Base-by-base conservation (phyloP, 2,329 filamentous ascomycete genomes). In the Fusarium begoniae region DNA sequence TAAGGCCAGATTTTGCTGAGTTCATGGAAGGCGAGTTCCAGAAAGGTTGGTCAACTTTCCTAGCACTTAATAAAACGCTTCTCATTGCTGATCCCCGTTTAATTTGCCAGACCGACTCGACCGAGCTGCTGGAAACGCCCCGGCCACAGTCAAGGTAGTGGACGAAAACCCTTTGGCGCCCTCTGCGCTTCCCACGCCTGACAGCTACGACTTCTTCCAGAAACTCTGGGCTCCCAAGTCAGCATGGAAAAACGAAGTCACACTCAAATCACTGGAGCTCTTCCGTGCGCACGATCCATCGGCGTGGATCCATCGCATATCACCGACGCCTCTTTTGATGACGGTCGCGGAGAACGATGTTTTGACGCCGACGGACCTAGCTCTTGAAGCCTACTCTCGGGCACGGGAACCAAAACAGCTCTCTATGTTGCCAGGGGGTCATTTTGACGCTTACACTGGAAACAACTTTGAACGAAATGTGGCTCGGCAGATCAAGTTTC, bases 41-140 rank as follows among this genome's bases (percentile, higher is more conserved):
- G 18, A 47, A 47, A 22, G 44, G 44, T 28, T 47, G 13, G 24
- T 28, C 6, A 28, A 47, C 1, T 10, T 28, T 0, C 12, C 3
- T 7, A 26, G 3, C 5, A 7, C 8, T 28, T 5, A 14, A 3
- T 13, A 2, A 26, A 11, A 13, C 3, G 24, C 17, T 45, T 1
- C 24, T 14, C 12, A 24, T 44, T 0, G 41, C 41, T 44, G 0
- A 44, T 12, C 10, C 13, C 10, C 13, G 44, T 47, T 20, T 28
- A 0, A 10, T 22, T 22, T 28, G 13, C 12, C 2, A 47, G 44
- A 47, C 5, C 26, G 26, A 8, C 24, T 47, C 6, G 18, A 28
- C 1, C 18, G 44, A 47, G 44, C 26, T 0, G 13, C 44, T 1
- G 44, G 44, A 15, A 47, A 47, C 18, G 26, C 18, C 8, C 26